These are phyloP conservation scores for Xanthoparmelia taractica DNA, from an alignment of 495 filamentous ascomycete species.

Conservation along the genomic window DNA sequence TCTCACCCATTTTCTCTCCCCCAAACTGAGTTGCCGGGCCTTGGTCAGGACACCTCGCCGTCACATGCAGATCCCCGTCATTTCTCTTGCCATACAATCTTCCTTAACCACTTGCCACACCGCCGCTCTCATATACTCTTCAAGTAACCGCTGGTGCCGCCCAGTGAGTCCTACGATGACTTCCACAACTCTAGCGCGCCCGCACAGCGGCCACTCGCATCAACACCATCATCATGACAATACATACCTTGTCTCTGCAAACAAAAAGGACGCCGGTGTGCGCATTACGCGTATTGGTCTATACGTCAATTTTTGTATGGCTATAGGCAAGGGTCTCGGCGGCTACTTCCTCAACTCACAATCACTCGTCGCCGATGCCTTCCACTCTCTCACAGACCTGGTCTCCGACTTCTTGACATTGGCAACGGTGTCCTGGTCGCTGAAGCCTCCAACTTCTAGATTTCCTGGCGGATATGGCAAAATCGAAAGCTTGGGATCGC, in stretches of 20 bases:
- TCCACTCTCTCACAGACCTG: conserved; percentile 89
- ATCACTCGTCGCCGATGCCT: conserved; percentile 86
- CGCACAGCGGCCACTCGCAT: conserved; percentile 32
- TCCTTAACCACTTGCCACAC: conserved; percentile 2
- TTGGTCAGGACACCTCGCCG: not conserved
- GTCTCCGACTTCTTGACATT: conserved; percentile 91
- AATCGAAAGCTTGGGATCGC: conserved; percentile 86
- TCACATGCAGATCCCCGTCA: not conserved
- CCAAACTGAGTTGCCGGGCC: conserved; percentile 8
- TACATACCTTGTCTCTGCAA: conserved; percentile 75
- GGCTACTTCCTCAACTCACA: conserved; percentile 93
- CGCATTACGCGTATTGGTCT: conserved; percentile 90
- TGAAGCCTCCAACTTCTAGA: conserved; percentile 68
- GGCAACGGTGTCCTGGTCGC: conserved; percentile 83
- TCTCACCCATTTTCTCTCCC: conserved; percentile 5
- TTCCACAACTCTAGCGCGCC: conserved; percentile 16
- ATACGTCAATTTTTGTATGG: conserved; percentile 88
- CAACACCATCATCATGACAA: conserved; percentile 77
- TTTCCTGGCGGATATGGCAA: conserved; percentile 94
- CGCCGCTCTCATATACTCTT: not conserved
- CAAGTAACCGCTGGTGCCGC: not conserved
- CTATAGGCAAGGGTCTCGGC: conserved; percentile 81
- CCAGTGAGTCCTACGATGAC: conserved; percentile 16
- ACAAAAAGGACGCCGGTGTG: conserved; percentile 90
- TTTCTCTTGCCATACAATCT: not conserved